phyloP scores from a whole-genome alignment of 306 rosid species.

The Vigna mungo region DNA sequence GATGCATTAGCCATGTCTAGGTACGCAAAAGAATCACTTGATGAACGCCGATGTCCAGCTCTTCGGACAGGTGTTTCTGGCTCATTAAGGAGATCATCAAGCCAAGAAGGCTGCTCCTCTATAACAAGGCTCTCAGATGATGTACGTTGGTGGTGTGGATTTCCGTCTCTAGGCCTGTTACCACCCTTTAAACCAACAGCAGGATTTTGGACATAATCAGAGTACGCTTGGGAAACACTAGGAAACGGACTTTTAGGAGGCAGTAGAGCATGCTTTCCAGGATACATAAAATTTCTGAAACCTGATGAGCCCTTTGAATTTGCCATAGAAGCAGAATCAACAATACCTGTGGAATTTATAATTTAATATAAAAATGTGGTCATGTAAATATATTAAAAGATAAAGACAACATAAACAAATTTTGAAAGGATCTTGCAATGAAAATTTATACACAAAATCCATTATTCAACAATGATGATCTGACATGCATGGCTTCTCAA shows the following conservation, averaged over 20 bases:
- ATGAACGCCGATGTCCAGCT: constrained; percentile 97
- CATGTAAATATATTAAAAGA: constrained; percentile 12
- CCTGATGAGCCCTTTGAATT: constrained; percentile 87
- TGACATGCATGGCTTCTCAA: neutral
- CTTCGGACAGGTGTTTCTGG: constrained; percentile 95
- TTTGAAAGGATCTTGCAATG: neutral
- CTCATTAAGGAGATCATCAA: constrained; percentile 98
- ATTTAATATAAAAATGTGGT: constrained; percentile 18
- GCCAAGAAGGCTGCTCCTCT: constrained; percentile 99
- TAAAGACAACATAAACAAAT: constrained; percentile 10
- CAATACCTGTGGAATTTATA: constrained; percentile 50
- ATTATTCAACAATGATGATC: constrained; percentile 32
- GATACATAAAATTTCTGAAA: constrained; percentile 73
- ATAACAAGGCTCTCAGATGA: constrained; percentile 87
- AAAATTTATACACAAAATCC: constrained; percentile 21
- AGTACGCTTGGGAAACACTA: constrained; percentile 76
- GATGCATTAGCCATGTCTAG: constrained; percentile 62
- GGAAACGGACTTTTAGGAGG: constrained; percentile 99
- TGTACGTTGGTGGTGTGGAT: constrained; percentile 81
- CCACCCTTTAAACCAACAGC: constrained; percentile 63
- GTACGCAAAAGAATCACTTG: constrained; percentile 98
- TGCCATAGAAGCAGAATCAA: constrained; percentile 66
- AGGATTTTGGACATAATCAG: constrained; percentile 73
- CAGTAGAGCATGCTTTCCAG: constrained; percentile 89
- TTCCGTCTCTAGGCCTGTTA: constrained; percentile 85